Base-by-base conservation (phyloP, 352 stramenopile species). In the Phytophthora pinifolia region DNA sequence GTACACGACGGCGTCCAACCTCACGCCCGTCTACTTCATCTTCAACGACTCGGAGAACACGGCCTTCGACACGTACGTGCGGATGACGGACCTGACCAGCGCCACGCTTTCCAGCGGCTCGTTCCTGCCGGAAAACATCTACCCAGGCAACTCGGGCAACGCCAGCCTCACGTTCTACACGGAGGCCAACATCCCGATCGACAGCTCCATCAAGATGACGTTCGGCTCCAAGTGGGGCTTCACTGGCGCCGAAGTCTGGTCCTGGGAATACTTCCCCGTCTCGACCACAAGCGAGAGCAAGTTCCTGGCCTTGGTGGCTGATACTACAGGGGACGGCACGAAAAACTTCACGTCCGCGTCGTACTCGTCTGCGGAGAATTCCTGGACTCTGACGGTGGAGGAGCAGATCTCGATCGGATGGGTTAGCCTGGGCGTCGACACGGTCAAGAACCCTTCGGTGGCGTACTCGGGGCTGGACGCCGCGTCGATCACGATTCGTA, bases 121-220 rank as follows among this genome's bases (percentile, higher is more conserved):
- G 8, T 94, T 94, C 48, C 55, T 91, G 1, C 83, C 83, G 6
- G 79, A 94, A 46, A 94, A 92, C 41, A 89, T 92, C 37, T 94
- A 91, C 45, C 83, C 83, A 4, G 83, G 83, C 17, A 94, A 92
- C 54, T 72, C 77, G 9, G 83, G 83, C 15, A 92, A 88, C 42
- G 83, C 81, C 6, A 89, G 62, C 29, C 67, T 94, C 12, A 78
- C 73, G 14, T 94, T 94, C 64, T 92, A 81, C 62, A 86, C 81
- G 10, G 73, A 79, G 36, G 79, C 81, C 9, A 71, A 70, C 15
- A 76, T 92, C 14, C 74, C 77, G 1, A 62, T 59, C 13, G 65
- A 46, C 9, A 86, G 79, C 17, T 70, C 59, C 8, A 72, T 94
- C 41, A 66, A 72, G 15, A 48, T 91, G 45, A 74, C 45, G n/a